Conservation (phyloP, 2,329 filamentous ascomycete genomes). For the Diatrype stigma region DNA sequence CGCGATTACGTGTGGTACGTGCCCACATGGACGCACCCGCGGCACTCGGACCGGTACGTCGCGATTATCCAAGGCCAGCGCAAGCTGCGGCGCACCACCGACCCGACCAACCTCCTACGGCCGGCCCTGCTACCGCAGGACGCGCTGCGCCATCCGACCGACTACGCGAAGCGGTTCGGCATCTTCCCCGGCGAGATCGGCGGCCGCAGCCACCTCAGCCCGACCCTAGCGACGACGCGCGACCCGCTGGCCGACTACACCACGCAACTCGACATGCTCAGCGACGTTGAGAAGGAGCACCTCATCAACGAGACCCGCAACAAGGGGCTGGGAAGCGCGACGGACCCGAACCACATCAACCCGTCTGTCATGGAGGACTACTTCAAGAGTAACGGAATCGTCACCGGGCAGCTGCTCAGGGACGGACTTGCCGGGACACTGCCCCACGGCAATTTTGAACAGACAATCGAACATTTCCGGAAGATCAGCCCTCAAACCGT, state of each 20-base stretch:
- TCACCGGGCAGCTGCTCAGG: constrained; percentile 8
- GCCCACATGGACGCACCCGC: constrained; percentile 22
- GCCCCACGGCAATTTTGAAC: constrained; percentile 9
- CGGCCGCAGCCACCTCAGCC: constrained; percentile 25
- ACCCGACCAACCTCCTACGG: constrained; percentile 6
- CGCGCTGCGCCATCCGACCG: constrained; percentile 13
- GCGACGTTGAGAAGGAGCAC: not conserved
- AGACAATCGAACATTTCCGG: constrained; percentile 7
- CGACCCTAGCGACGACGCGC: constrained; percentile 17
- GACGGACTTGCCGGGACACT: constrained; percentile 2
- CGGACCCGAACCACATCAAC: constrained; percentile 7
- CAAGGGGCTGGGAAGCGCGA: not conserved
- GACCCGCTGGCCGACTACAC: constrained; percentile 13
- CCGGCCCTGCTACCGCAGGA: constrained; percentile 21
- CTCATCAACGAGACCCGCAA: constrained; percentile 2
- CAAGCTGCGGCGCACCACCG: not conserved
- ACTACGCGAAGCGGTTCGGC: constrained; percentile 22
- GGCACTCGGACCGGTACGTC: constrained; percentile 6
- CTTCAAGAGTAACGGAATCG: constrained; percentile 1
- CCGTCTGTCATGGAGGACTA: constrained; percentile 12
- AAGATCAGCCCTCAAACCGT: not conserved
- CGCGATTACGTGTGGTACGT: constrained; percentile 12
- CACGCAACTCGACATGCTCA: constrained; percentile 15
- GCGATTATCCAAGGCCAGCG: not conserved
- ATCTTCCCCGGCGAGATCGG: constrained; percentile 18